Evolutionary conservation across 2,329 filamentous ascomycete species (phyloP), one percentile per base, ranked within the genome.

Genomic region (Laburnicola sp.): DNA sequence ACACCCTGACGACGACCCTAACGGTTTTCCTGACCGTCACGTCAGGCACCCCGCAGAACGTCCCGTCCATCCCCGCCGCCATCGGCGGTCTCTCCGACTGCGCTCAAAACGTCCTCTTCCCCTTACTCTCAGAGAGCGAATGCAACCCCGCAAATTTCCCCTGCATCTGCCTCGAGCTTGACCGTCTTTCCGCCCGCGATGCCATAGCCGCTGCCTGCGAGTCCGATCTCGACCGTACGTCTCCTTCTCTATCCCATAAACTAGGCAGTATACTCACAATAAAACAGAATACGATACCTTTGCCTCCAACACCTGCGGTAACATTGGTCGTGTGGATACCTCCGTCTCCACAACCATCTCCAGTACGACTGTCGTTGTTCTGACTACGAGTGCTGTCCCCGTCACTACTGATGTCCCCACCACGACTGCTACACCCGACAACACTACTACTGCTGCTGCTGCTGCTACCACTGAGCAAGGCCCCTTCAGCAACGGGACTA

Each of bases 91-190:
- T 64, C 21, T 45, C 48, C 11, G 40, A 59, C 31, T 65, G 62
- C 50, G 47, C 49, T 37, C 62, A 63, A 58, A 40, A 31, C 27
- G 54, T 64, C 39, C 36, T 65, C 46, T 60, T 64, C 48, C 49
- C 56, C 4, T 36, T 45, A 10, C 45, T 66, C 43, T 38, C 54
- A 25, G 46, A 54, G 45, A 57, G 53, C 55, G 32, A 54, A 25
- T 63, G 57, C 56, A 60, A 53, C 41, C 54, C 55, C 2, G 48
- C 40, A 23, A 49, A 62, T 48, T 59, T 60, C 51, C 43, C 46
- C 32, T 66, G 62, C 55, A 58, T 66, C 34, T 64, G 63, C 50
- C n/a, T 42, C 3, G 50, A 58, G 48, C 51, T 65, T 45, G 36
- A 48, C 32, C 44, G 31, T 16, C 48, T 59, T 28, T 30, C 31